Evolutionary conservation across 768 basidiomycete species (phyloP).

Genomic region (Suillus alpinus): DNA sequence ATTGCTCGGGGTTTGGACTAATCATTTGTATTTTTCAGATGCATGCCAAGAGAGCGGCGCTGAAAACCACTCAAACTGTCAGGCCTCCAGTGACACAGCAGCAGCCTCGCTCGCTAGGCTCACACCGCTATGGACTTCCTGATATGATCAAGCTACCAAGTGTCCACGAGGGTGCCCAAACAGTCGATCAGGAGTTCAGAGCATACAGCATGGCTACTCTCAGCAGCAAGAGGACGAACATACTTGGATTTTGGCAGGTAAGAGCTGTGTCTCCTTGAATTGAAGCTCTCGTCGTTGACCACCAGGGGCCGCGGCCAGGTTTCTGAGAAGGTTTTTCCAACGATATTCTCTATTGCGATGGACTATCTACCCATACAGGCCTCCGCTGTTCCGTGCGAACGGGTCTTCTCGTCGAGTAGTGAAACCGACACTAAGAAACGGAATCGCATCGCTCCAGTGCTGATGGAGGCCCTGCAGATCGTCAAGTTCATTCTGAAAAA

Average conservation of each 20-base stretch:
- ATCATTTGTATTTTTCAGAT: no score
- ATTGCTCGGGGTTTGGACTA: no score
- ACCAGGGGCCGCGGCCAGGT: not conserved
- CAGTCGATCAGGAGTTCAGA: not conserved
- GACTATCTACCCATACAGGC: no score
- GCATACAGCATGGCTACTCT: not conserved
- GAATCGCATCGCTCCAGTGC: no score
- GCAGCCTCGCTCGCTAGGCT: not conserved
- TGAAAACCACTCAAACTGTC: not conserved
- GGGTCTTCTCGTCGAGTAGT: no score
- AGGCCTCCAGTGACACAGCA: not conserved
- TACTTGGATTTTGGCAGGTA: not conserved
- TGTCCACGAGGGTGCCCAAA: not conserved
- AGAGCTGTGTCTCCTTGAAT: not conserved
- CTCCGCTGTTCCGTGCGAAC: no score
- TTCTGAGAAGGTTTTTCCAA: not conserved
- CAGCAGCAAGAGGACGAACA: not conserved
- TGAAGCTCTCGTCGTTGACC: not conserved
- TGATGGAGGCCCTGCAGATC: no score
- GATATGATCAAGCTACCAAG: fast-evolving
- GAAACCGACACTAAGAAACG: no score
- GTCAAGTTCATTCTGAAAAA: no score
- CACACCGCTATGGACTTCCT: not conserved
- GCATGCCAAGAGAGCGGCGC: not conserved
- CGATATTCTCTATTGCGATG: no score